Conservation (phyloP, 129 eudicot species). For the Silybum marianum region DNA sequence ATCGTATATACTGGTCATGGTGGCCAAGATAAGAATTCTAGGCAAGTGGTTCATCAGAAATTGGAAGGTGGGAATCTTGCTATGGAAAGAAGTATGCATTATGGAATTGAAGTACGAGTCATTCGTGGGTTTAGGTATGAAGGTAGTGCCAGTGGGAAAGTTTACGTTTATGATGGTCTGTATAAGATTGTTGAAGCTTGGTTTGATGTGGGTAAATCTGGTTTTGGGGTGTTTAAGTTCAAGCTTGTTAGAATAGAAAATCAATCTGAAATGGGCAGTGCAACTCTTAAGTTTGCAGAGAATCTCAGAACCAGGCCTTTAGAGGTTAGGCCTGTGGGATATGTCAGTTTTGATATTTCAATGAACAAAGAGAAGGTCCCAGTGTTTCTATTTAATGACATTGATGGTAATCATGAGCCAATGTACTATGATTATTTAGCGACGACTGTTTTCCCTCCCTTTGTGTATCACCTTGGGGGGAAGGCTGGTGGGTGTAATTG, state of each 20-base stretch:
- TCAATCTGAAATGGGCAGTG: constrained; percentile 74
- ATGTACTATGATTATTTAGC: constrained; percentile 52
- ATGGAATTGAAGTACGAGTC: constrained; percentile 81
- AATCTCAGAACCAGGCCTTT: constrained; percentile 54
- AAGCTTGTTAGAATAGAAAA: constrained; percentile 66
- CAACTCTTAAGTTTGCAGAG: constrained; percentile 50
- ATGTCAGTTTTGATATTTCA: constrained; percentile 62
- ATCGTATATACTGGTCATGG: constrained; percentile 79
- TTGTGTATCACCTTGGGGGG: constrained; percentile 43
- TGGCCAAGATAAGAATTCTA: constrained; percentile 65
- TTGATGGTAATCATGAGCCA: constrained; percentile 67
- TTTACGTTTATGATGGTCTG: constrained; percentile 84
- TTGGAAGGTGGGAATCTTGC: constrained; percentile 77
- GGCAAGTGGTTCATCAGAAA: constrained; percentile 68
- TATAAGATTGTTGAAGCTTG: constrained; percentile 55
- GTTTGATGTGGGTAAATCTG: constrained; percentile 79
- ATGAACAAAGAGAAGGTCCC: constrained; percentile 58
- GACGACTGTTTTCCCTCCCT: constrained; percentile 59
- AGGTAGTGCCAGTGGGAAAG: constrained; percentile 70
- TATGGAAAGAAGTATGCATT: constrained; percentile 75
- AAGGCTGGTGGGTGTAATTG: constrained; percentile 60
- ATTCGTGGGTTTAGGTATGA: constrained; percentile 71
- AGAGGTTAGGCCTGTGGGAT: constrained; percentile 58
- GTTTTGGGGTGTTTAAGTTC: constrained; percentile 76
- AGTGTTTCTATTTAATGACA: constrained; percentile 62